Percentiles rank a stretch among this genome's conserved stretches.
Conservation (phyloP, 2,329 filamentous ascomycete genomes). For the Thielaviopsis punctulata region DNA sequence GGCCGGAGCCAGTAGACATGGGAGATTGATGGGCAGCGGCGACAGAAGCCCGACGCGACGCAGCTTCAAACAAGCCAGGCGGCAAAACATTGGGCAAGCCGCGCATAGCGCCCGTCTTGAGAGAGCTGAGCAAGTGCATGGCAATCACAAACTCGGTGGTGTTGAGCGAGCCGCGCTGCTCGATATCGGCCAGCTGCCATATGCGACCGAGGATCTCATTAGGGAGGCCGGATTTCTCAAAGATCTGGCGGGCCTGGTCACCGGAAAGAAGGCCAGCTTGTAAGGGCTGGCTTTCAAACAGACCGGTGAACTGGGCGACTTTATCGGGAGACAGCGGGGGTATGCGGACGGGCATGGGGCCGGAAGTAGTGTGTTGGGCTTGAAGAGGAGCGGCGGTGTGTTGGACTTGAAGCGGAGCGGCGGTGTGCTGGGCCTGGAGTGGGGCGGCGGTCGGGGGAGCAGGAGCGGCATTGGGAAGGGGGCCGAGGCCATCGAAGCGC, state of each 20-base stretch:
- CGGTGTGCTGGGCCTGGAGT: constrained; percentile 40
- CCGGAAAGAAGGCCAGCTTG: constrained; percentile 64
- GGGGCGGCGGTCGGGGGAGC: constrained; percentile 28
- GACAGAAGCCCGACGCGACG: constrained; percentile 44
- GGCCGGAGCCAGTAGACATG: constrained; percentile 25
- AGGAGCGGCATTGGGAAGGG: constrained; percentile 26
- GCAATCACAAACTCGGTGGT: constrained; percentile 91
- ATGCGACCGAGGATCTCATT: constrained; percentile 88
- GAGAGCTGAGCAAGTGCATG: constrained; percentile 90
- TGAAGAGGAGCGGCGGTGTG: too few relatives aligned
- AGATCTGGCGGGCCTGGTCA: constrained; percentile 81
- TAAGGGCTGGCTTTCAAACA: constrained; percentile 80
- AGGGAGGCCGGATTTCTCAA: constrained; percentile 77
- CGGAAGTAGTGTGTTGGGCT: too few relatives aligned
- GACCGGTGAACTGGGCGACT: constrained; percentile 67
- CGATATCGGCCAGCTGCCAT: constrained; percentile 88
- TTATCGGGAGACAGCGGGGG: constrained; percentile 79
- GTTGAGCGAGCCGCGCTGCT: constrained; percentile 74
- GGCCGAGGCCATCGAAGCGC: constrained; percentile 59
- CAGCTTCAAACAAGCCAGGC: constrained; percentile 76
- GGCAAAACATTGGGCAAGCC: constrained; percentile 67
- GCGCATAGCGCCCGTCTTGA: constrained; percentile 68
- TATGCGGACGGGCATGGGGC: constrained; percentile 52
- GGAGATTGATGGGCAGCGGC: constrained; percentile 31
- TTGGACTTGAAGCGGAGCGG: too few relatives aligned